A percentile compares a stretch with the other conserved stretches of the same genome.
These are phyloP conservation scores for Dendrocalamus latiflorus DNA, from an alignment of 202 grass and related monocot genomes.

Conservation along the genomic window DNA sequence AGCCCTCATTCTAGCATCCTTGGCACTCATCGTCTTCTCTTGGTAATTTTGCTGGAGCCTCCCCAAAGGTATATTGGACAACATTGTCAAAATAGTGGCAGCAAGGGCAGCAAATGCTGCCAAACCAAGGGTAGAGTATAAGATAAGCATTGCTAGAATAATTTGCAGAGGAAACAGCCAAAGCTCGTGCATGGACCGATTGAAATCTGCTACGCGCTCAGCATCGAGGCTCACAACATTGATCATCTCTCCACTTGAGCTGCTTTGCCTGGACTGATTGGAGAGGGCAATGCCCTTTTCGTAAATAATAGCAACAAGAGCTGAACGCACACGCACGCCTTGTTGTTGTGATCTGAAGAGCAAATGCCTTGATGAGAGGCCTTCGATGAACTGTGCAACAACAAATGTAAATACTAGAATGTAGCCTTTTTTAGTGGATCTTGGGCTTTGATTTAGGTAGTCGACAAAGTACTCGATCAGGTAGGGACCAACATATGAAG, in stretches of 20 bases:
- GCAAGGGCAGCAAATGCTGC: background rate
- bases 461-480: conserved; percentile 54
- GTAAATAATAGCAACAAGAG: conserved; percentile 47
- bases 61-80: conserved; percentile 44
- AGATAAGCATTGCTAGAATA: conserved; percentile 40
- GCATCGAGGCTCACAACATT: conserved; percentile 59
- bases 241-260: conserved; percentile 53
- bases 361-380: conserved; percentile 52
- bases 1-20: conserved; percentile 58
- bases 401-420: conserved; percentile 43
- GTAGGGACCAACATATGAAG: conserved; percentile 53
- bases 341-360: conserved; percentile 45
- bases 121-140: conserved; percentile 45
- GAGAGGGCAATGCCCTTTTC: conserved; percentile 52
- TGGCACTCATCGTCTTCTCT: conserved; percentile 51
- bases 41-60: conserved; percentile 48
- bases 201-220: conserved; percentile 37
- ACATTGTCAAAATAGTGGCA: conserved; percentile 42
- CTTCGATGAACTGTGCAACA: conserved; percentile 38
- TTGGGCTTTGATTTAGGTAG: conserved; percentile 39
- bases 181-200: conserved; percentile 53
- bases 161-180: conserved; percentile 59
- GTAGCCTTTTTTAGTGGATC: conserved; percentile 36
- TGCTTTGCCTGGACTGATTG: conserved; percentile 39
- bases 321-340: conserved; percentile 23